phyloP scores from a whole-genome alignment of 2,329 filamentous ascomycete species.

The Lojkania enalia region DNA sequence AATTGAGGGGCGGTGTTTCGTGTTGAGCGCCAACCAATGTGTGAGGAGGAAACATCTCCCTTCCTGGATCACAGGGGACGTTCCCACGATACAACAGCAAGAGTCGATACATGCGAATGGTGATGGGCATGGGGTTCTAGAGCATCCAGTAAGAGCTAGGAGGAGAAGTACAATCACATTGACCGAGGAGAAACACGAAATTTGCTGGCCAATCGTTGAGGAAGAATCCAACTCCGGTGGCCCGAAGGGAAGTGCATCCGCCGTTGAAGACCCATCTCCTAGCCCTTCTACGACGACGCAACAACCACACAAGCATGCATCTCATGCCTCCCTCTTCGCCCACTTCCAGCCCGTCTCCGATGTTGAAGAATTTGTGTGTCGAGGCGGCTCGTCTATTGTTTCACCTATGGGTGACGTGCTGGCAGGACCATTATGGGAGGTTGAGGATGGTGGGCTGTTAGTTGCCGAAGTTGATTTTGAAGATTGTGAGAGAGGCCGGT shows the following conservation, averaged over 20 bases:
- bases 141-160: conserved; percentile 22
- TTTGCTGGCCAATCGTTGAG: conserved; percentile 46
- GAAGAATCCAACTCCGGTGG: conserved; percentile 11
- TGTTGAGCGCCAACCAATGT: conserved; percentile 85
- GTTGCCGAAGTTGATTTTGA: conserved; percentile 81
- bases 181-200: conserved; percentile 52
- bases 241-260: conserved; percentile 23
- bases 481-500: conserved; percentile 77
- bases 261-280: conserved; percentile 27
- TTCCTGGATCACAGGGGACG: conserved; percentile 54
- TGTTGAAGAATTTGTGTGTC: conserved; percentile 61
- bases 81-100: conserved; percentile 5
- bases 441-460: conserved; percentile 67
- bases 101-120: conserved; percentile 6
- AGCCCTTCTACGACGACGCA: conserved; percentile 14
- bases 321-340: conserved; percentile 3
- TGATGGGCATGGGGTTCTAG: conserved; percentile 2
- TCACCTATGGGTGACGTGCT: conserved; percentile 79
- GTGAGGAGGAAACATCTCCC: conserved; percentile 63
- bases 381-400: conserved; percentile 82
- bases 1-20: conserved; percentile 80
- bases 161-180: conserved; percentile 47
- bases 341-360: conserved; percentile 10
- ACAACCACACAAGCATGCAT: conserved; percentile 1
- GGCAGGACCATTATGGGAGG: conserved; percentile 80